Base-by-base conservation (phyloP, 805 yeast genomes). In the Saccharomycopsis sp. region DNA sequence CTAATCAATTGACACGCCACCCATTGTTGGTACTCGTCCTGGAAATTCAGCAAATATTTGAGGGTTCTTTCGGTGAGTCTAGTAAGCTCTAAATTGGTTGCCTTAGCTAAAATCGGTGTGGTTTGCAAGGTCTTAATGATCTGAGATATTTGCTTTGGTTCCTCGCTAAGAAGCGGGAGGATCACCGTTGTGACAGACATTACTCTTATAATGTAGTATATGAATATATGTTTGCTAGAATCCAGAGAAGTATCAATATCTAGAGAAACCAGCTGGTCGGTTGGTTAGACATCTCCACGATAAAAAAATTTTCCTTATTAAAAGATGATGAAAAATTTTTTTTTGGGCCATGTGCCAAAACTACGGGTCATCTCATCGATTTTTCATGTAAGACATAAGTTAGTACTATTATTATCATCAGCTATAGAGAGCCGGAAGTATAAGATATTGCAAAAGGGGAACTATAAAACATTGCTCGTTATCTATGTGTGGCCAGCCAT, bases 161-260 rank as follows among this genome's bases (percentile, higher is more conserved):
- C 47, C 5, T 58, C 59, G 17, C 29, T 50, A 24, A 60, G 58
- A 8, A 15, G n/a, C 3, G 63, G 63, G 9, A 60, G 35, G 20
- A 60, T 47, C 25, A 57, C 14, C 41, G 59, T 60, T 17, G 56
- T 24, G 7, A 60, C 25, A 2, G 62, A 54, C 62, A 60, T 60
- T 22, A 23, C 38, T n/a, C n/a, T n/a, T n/a, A n/a, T n/a, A n/a
- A n/a, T n/a, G n/a, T n/a, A n/a, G n/a, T n/a, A n/a, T n/a, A n/a
- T n/a, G n/a, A n/a, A n/a, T n/a, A n/a, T n/a, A n/a, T n/a, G n/a
- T n/a, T n/a, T n/a, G n/a, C n/a, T n/a, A n/a, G n/a, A n/a, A n/a
- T n/a, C n/a, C n/a, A n/a, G n/a, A n/a, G n/a, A n/a, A n/a, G n/a
- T n/a, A n/a, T n/a, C n/a, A n/a, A n/a, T n/a, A n/a, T n/a, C n/a